Evolutionary conservation across 2,329 filamentous ascomycete species (phyloP).

Genomic region (Dactylellina drechsleri): DNA sequence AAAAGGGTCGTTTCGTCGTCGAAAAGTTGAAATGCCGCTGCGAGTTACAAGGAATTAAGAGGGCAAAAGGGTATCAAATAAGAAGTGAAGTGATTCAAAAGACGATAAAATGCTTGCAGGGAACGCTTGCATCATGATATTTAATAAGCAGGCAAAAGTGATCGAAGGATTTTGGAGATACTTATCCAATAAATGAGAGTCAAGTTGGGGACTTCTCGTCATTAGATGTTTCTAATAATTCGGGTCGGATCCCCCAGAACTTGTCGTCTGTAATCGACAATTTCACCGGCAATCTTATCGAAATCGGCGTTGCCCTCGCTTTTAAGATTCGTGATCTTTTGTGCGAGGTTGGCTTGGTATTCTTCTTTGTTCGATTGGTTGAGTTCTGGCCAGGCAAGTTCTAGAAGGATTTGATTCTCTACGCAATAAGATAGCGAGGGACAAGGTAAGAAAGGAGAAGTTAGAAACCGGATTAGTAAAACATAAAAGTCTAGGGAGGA

Average conservation of each 20-base stretch:
- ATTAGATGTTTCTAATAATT: constrained; percentile 64
- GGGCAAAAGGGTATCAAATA: constrained; percentile 41
- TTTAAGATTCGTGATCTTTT: constrained; percentile 71
- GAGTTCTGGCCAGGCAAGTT: constrained; percentile 72
- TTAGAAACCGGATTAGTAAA: constrained; percentile 47
- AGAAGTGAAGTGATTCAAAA: constrained; percentile 20
- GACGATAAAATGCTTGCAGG: constrained; percentile 18
- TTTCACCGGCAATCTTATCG: constrained; percentile 72
- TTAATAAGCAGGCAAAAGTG: constrained; percentile 4
- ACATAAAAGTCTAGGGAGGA: not conserved
- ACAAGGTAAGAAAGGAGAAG: constrained; percentile 13
- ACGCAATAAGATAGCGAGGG: constrained; percentile 55
- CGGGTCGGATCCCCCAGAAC: constrained; percentile 74
- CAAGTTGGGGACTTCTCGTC: not conserved
- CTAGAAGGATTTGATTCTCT: constrained; percentile 79
- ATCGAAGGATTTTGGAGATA: constrained; percentile 28
- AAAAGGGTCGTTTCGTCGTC: constrained; percentile 8
- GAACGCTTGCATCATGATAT: constrained; percentile 18
- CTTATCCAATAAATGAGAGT: constrained; percentile 29
- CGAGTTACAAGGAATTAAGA: constrained; percentile 6
- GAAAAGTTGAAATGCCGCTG: constrained; percentile 10
- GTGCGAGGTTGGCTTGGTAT: constrained; percentile 72
- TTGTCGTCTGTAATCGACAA: constrained; percentile 73
- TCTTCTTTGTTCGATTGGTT: constrained; percentile 67
- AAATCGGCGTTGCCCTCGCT: constrained; percentile 73